Evolutionary conservation across 169 alveolate genomes (phyloP).

Genomic region (Plasmodium knowlesi): DNA sequence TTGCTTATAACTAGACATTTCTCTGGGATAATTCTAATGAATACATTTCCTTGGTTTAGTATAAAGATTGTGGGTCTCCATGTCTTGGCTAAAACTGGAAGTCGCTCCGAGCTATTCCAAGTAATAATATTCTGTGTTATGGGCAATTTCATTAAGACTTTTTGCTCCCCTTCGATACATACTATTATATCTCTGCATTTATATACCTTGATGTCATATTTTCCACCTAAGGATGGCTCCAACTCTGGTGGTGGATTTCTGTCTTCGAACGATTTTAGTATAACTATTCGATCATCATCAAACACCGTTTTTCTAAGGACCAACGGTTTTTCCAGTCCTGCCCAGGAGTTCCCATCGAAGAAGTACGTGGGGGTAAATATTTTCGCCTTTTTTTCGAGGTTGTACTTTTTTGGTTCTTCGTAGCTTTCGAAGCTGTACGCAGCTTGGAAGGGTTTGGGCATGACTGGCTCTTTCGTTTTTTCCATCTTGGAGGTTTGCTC

Average conservation of each 20-base stretch:
- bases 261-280: constrained; percentile 7
- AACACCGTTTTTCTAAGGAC: constrained; percentile 52
- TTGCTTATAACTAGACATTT: constrained; percentile 76
- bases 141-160: constrained; percentile 78
- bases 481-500: not conserved
- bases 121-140: constrained; percentile 73
- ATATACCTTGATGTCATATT: constrained; percentile 60
- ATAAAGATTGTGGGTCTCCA: constrained; percentile 81
- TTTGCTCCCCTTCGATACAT: constrained; percentile 82
- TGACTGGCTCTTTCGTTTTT: not conserved
- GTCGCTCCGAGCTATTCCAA: constrained; percentile 77
- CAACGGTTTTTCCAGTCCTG: constrained; percentile 47
- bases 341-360: constrained; percentile 68
- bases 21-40: constrained; percentile 76
- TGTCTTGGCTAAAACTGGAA: constrained; percentile 80
- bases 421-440: constrained; percentile 12
- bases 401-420: constrained; percentile 39
- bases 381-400: constrained; percentile 17
- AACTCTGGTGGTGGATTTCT: constrained; percentile 24
- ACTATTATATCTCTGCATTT: constrained; percentile 17
- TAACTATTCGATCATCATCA: constrained; percentile 35
- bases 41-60: constrained; percentile 62
- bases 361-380: constrained; percentile 38
- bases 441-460: constrained; percentile 43
- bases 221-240: constrained; percentile 67